These are phyloP conservation scores for Solanum verrucosum DNA, from an alignment of 257 asterid genomes.

Conservation along the genomic window DNA sequence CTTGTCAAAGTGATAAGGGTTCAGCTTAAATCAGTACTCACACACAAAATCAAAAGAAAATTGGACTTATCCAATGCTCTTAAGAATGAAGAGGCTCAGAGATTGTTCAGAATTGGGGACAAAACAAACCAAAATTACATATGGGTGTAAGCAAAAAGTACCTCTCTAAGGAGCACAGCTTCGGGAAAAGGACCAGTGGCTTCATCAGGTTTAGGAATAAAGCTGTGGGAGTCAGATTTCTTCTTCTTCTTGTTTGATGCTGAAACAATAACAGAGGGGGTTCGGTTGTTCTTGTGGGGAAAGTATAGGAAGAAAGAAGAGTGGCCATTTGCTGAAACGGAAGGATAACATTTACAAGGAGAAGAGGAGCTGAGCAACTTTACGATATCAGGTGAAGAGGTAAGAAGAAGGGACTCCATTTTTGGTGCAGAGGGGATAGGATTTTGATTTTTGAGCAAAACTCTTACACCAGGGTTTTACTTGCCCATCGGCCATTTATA, in stretches of 20 bases:
- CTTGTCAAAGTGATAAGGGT: not conserved
- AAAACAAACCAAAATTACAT: not conserved
- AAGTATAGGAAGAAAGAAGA: conserved; percentile 8
- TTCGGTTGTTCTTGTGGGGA: conserved; percentile 3
- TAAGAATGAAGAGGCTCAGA: not conserved
- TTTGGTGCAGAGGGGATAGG: not conserved
- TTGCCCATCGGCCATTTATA: not conserved
- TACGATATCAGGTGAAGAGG: not conserved
- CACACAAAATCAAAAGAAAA: not conserved
- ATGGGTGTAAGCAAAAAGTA: not conserved
- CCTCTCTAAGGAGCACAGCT: conserved; percentile 79
- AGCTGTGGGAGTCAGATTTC: conserved; percentile 51
- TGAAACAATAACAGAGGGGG: conserved; percentile 20
- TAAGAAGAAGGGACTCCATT: conserved; percentile 19
- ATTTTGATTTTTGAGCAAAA: not conserved
- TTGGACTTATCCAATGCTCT: not conserved
- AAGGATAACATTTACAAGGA: not conserved
- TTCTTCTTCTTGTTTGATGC: conserved; percentile 41
- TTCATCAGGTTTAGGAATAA: conserved; percentile 64
- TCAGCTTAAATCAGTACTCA: not conserved
- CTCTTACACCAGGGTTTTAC: not conserved
- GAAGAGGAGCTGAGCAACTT: not conserved
- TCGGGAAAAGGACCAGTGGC: conserved; percentile 86
- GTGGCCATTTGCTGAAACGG: conserved; percentile 11
- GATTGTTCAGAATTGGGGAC: not conserved